Evolutionary conservation across 2,329 filamentous ascomycete genomes (phyloP), one percentile per base, ranked within the genome.

Genomic region (Septoria petroselini): DNA sequence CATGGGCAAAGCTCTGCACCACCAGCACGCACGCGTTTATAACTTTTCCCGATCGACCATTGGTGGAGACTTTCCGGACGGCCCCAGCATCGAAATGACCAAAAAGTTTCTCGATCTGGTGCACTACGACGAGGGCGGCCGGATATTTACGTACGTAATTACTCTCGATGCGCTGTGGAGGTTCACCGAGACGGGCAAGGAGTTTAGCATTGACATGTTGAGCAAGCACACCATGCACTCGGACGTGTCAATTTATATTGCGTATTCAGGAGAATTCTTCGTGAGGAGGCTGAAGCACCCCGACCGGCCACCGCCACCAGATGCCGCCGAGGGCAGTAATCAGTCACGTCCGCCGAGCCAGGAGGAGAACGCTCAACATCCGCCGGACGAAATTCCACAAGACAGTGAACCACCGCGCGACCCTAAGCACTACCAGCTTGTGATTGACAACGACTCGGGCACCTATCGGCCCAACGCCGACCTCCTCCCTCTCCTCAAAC

Each of bases 181-280:
- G 38, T 96, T 96, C 70, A 96, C 91, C 1, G 91, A 96, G 69
- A 97, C 91, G 0, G 91, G 91, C 23, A 93, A 93, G 62, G 91
- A 96, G 63, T 96, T 96, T 52, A 89, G 91, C 44, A 89, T 97
- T 62, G 91, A 96, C 70, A 76, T 96, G 68, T 72, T 97, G 62
- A 90, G 85, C 68, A 97, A 97, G 68, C 91, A 97, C 69, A 95
- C 89, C 33, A 95, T 97, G 89, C 91, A 97, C 72, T 91, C 88
- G 58, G 85, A 96, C 68, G 91, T 95, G 1, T 86, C 84, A 29
- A 86, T 88, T 2, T 95, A 95, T 67, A 88, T 96, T 57, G 91
- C 91, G 17, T 96, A 84, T 66, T 89, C 87, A 0, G 91, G 91
- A 34, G 91, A 97, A 65, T 97, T 97, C 69, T 93, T 96, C 67